Base-by-base conservation (phyloP, 495 filamentous ascomycete genomes). In the Neurospora sp. region DNA sequence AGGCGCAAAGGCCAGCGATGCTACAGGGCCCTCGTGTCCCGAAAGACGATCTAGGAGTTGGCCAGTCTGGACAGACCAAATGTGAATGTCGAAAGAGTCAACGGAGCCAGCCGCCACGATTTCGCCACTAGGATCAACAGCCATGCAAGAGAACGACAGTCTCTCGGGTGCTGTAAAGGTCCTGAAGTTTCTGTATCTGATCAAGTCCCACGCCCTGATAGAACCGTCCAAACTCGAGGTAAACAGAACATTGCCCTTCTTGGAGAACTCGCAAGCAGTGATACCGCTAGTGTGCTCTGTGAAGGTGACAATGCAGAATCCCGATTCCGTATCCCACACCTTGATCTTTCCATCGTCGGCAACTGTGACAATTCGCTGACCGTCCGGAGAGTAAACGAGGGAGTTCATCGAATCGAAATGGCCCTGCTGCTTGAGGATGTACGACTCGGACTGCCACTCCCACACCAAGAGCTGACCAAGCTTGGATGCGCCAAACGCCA, bases 381-480 rank as follows among this genome's bases (percentile, higher is more conserved):
- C 94, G 76, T 98, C 95, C 0, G 95, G 94, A 6, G 96, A 96
- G 81, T 98, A 98, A 14, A 90, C 90, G 7, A 99, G 84, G 8
- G 95, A 85, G 81, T 97, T 98, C 89, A 98, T 93, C n/a, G 93
- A 90, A 78, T 99, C 96, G 69, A 96, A 92, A 81, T 99, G 96
- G 1, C 95, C 95, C 81, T 98, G 96, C 77, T 99, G 96, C 81
- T 98, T 99, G 41, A 99, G 82, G 71, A 99, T 94, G 81, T 98
- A 98, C n/a, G 96, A 98, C 80, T 99, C 96, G 2, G 96, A 98
- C 77, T 98, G 96, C 96, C 96, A 98, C 81, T 99, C 96, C 96
- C 96, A 99, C 35, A 99, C 96, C 42, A 99, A 86, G 16, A 99
- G 83, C 75, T 99, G 96, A 14, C 96, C 96, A 37, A 96, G 87